Conservation (phyloP, 805 yeast species). For the Pichia insulana region DNA sequence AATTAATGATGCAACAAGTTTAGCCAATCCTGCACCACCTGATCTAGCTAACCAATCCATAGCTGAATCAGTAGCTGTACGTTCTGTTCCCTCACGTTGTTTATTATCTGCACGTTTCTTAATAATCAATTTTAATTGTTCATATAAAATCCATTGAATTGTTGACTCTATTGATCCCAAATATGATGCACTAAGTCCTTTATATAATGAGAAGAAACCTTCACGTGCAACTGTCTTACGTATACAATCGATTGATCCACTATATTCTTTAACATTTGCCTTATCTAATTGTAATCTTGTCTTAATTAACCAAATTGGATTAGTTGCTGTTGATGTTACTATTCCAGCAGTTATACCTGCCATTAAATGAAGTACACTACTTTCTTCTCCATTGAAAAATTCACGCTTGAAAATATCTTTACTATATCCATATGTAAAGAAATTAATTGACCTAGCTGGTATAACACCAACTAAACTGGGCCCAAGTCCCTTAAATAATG, state of each 20-base stretch:
- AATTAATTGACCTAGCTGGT: constrained; percentile 95
- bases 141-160: constrained; percentile 92
- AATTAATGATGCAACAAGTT: constrained; percentile 81
- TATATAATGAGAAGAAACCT: constrained; percentile 73
- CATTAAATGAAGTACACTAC: constrained; percentile 73
- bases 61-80: constrained; percentile 48
- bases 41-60: constrained; percentile 93
- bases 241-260: constrained; percentile 80
- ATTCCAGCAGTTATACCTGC: constrained; percentile 91
- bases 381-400: constrained; percentile 68
- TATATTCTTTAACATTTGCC: constrained; percentile 52
- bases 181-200: constrained; percentile 91
- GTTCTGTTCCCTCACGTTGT: constrained; percentile 31
- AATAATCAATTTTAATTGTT: constrained; percentile 79
- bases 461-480: constrained; percentile 96
- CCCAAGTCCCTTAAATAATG: constrained; percentile 90
- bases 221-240: constrained; percentile 61
- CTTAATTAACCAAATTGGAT: constrained; percentile 95
- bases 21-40: constrained; percentile 96
- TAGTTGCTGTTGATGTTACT: constrained; percentile 91
- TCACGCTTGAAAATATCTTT: constrained; percentile 62
- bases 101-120: constrained; percentile 36
- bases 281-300: constrained; percentile 90
- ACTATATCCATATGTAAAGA: constrained; percentile 92
- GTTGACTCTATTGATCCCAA: constrained; percentile 90